Base-by-base conservation (phyloP, 1,139 yeast genomes). In the Geotrichum bryndzae region DNA sequence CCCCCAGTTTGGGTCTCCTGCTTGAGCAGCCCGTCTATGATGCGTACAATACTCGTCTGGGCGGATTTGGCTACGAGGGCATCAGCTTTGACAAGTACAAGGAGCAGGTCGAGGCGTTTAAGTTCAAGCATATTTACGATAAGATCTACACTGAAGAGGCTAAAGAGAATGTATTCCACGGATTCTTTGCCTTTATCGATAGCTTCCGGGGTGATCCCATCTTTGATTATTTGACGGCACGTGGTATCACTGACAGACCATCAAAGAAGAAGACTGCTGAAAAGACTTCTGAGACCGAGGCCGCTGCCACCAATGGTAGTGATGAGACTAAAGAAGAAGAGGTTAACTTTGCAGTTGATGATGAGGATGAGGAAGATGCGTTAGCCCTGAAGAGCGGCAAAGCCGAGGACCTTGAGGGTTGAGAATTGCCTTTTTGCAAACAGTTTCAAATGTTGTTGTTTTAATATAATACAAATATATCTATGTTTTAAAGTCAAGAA, bases 1-100 rank as follows among this genome's bases (percentile, higher is more conserved):
- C 98, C 0, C 99, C 99, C 5, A 96, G 98, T 48, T 79, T 94
- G 66, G 99, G 99, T 0, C 79, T 94, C 63, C 77, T 95, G 59
- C 81, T 94, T 63, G 99, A 95, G 71, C 85, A 88, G 63, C 99
- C 99, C 0, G 96, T 92, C 13, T 94, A 90, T 74, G 96, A 88
- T 61, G 87, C 90, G 7, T 90, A 88, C 74, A 94, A 94, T 74
- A 79, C 80, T 29, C 83, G 84, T 69, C 79, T 94, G 67, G 81
- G 82, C 63, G 85, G 85, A 65, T 84, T 87, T 70, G 97, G 96
- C n/a, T 89, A 90, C 71, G 88, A 87, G 53, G 83, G 83, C 18
- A 80, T 94, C 61, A 86, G 84, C 56, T 94, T 92, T 70, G 79
- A 80, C n/a, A 81, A 81, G 65, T 90, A 82, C 72, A 80, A 82